Evolutionary conservation across 371 early-diverging fungal genomes (phyloP), one percentile per base, ranked within the genome.

Genomic region (Zopfochytrium polystomum): DNA sequence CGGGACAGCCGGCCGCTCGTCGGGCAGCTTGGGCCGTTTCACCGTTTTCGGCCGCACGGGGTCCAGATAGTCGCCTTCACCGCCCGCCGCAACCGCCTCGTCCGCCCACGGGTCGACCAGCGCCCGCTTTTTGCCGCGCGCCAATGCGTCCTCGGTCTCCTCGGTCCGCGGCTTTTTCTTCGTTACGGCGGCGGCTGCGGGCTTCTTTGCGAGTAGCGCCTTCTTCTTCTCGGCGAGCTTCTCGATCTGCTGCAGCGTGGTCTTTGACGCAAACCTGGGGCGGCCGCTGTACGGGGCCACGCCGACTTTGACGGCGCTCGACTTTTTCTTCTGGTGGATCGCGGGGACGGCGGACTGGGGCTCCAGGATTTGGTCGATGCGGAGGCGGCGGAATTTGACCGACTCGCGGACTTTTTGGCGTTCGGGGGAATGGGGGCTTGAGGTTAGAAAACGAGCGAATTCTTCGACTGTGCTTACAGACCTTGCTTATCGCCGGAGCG

Each of bases 291-390:
- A 9, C 15, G 22, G 23, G 2, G 49, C 35, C 13, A 27, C 51
- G 30, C 38, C 57, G 22, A 59, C 44, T 27, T 58, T 63, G 50
- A 55, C 52, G 7, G 62, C 58, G 7, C 52, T 29, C 43, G 6
- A n/a, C 43, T 60, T 22, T 48, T 30, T 2, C 42, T 34, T 25
- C 1, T 29, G 32, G 48, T 50, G 32, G 57, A 73, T 66, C 57
- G 23, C 83, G 77, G 82, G 15, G 85, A 87, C 52, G 83, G 82
- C 62, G 73, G 78, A 76, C 25, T 58, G 42, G 6, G 78, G 68
- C 15, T 34, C 62, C 44, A 94, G 76, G 66, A 94, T 89, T 64
- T 91, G 82, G 58, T 94, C 91, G 59, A 92, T 82, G 32, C 76
- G 74, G 26, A 92, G 86, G 29, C 78, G 77, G 76, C 82, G 56